Percentiles rank a stretch among this genome's conserved stretches.
Evolutionary conservation across 139 green algal genomes (phyloP).

Genomic region (Yamagishiella unicocca): DNA sequence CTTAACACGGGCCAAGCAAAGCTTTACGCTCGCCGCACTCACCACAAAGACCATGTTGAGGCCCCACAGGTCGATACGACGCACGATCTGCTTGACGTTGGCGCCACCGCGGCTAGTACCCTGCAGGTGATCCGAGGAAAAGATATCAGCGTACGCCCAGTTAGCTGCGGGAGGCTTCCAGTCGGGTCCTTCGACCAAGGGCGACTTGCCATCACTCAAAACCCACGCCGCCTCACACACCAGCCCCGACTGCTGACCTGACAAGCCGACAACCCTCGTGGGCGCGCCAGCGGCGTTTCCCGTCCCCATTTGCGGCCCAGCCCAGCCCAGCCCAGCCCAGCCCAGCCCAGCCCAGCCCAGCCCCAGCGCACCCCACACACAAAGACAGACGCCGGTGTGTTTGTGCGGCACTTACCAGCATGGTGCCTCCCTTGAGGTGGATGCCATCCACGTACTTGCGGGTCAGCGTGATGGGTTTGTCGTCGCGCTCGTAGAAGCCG

Average conservation of each 20-base stretch:
- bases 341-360: no score
- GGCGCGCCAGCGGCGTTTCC: no score
- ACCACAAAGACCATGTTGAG: conserved; percentile 95
- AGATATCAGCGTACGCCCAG: no score
- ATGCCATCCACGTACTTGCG: conserved; percentile 89
- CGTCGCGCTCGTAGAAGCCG: conserved; percentile 91
- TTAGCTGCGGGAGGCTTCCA: no score
- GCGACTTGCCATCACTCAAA: not conserved
- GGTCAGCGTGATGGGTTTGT: conserved; percentile 89
- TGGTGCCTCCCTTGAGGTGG: conserved; percentile 94
- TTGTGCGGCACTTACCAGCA: conserved; percentile 82
- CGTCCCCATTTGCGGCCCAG: no score
- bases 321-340: no score
- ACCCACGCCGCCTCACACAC: no score
- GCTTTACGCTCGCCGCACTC: not conserved
- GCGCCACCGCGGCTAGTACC: conserved; percentile 94
- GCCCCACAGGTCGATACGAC: conserved; percentile 90
- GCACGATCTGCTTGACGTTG: conserved; percentile 94
- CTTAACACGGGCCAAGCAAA: not conserved
- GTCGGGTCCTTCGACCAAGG: no score
- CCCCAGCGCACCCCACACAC: no score
- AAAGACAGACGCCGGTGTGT: no score
- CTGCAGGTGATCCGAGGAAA: conserved; percentile 48
- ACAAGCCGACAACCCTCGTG: no score
- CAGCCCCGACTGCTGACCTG: no score